These are phyloP conservation scores for Vanderwaltozyma polyspora DNA, from an alignment of 805 yeast genomes.

Conservation along the genomic window DNA sequence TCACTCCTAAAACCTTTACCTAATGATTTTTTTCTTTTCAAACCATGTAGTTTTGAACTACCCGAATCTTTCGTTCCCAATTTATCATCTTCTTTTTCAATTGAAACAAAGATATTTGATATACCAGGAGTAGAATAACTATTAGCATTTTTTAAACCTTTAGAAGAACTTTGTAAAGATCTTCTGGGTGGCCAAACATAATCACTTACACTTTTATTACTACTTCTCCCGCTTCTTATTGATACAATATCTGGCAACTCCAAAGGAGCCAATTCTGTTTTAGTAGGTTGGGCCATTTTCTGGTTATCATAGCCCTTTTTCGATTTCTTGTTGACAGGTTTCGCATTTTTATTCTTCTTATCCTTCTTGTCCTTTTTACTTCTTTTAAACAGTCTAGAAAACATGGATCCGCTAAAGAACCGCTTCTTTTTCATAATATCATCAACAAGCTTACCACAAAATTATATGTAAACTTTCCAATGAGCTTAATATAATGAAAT, in stretches of 20 bases:
- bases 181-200: conserved; percentile 6
- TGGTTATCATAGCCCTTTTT: not conserved
- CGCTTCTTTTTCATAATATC: no score
- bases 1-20: not conserved
- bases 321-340: no score
- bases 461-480: no score
- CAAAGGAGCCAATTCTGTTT: conserved; percentile 3
- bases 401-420: no score
- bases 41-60: no score
- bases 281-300: not conserved
- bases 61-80: not conserved
- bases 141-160: conserved; percentile 8
- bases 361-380: no score
- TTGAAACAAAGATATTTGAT: conserved; percentile 15
- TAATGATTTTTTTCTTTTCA: no score
- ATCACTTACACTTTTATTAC: conserved; percentile 3
- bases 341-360: no score
- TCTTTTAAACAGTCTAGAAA: no score
- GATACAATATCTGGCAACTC: conserved; percentile 21
- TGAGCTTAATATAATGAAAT: no score
- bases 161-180: conserved; percentile 15
- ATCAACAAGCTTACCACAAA: no score
- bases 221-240: conserved; percentile 10
- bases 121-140: conserved; percentile 5
- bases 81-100: conserved; percentile 5